Conservation (phyloP, 1,284 basidiomycete genomes). For the Rhodotorula sp. region DNA sequence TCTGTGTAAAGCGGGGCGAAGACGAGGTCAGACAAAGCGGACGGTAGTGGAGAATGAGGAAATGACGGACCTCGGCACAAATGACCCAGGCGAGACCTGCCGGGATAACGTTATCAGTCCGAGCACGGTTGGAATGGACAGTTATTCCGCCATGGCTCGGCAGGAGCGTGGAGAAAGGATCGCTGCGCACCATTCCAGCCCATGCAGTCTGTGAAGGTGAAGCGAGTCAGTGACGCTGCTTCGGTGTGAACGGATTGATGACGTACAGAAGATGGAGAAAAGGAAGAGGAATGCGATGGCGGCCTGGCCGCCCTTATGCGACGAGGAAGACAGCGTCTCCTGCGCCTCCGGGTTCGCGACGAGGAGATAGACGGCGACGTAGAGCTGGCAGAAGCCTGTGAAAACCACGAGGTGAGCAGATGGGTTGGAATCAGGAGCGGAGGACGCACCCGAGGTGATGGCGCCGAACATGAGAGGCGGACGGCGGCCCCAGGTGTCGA, state of each 20-base stretch:
- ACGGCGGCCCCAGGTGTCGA: slow-evolving; percentile 49
- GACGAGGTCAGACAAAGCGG: no score
- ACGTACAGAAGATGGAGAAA: slow-evolving; percentile 18
- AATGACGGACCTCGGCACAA: slow-evolving; percentile 5
- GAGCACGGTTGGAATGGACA: no score
- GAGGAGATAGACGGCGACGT: slow-evolving; percentile 21
- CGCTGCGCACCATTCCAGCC: slow-evolving; percentile 15
- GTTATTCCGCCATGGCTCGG: no score
- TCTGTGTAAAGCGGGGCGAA: neutral
- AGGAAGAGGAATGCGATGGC: slow-evolving; percentile 19
- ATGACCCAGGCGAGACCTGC: slow-evolving; percentile 15
- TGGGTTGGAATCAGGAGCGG: no score
- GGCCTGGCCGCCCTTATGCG: slow-evolving; percentile 16
- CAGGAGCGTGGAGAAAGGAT: neutral
- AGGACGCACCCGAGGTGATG: neutral
- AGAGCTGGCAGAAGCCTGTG: slow-evolving; percentile 12
- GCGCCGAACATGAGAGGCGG: slow-evolving; percentile 44
- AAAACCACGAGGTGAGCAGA: no score
- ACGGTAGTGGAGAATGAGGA: slow-evolving; percentile 45
- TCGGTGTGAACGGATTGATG: no score
- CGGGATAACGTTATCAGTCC: neutral
- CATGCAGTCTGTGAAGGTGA: neutral
- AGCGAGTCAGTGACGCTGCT: no score
- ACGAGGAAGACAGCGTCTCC: slow-evolving; percentile 6
- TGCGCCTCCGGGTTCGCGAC: slow-evolving; percentile 15